Evolutionary conservation across 2,329 filamentous ascomycete species (phyloP).

Genomic region (Fusarium kyushuense): DNA sequence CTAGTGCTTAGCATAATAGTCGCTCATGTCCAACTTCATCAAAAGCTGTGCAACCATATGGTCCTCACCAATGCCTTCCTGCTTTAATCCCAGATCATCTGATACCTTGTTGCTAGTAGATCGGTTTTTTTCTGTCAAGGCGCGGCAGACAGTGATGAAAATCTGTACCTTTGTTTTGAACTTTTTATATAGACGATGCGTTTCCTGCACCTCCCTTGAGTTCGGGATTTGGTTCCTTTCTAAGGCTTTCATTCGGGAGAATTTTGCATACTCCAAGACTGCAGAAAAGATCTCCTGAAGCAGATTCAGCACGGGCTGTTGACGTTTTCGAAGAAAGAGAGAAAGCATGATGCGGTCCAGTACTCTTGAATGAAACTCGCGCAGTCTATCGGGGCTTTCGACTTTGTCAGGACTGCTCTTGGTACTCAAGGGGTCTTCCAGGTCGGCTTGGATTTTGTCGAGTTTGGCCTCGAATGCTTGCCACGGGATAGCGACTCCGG

Average conservation of each 20-base stretch:
- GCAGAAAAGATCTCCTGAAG: conserved; percentile 81
- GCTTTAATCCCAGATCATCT: conserved; percentile 51
- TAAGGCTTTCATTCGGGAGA: conserved; percentile 55
- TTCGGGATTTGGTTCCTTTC: conserved; percentile 43
- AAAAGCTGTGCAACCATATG: conserved; percentile 77
- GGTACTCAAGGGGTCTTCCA: conserved; percentile 59
- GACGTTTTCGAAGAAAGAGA: conserved; percentile 78
- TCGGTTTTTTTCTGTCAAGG: conserved; percentile 72
- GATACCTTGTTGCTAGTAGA: conserved; percentile 49
- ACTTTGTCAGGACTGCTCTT: conserved; percentile 49
- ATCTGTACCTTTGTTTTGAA: conserved; percentile 80
- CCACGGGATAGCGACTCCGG: conserved; percentile 82
- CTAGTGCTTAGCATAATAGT: conserved; percentile 66
- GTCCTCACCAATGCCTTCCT: conserved; percentile 57
- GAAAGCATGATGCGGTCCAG: conserved; percentile 81
- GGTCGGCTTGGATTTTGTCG: conserved; percentile 68
- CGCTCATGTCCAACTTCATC: conserved; percentile 76
- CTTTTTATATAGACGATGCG: conserved; percentile 66
- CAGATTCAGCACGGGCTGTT: conserved; percentile 77
- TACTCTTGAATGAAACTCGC: conserved; percentile 76
- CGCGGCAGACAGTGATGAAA: conserved; percentile 79
- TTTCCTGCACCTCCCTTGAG: conserved; percentile 30
- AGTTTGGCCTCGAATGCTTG: conserved; percentile 74
- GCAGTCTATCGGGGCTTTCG: conserved; percentile 73
- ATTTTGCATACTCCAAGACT: conserved; percentile 78